phyloP scores from a whole-genome alignment of 2,329 filamentous ascomycete species.

The Colletotrichum cordylinicola region DNA sequence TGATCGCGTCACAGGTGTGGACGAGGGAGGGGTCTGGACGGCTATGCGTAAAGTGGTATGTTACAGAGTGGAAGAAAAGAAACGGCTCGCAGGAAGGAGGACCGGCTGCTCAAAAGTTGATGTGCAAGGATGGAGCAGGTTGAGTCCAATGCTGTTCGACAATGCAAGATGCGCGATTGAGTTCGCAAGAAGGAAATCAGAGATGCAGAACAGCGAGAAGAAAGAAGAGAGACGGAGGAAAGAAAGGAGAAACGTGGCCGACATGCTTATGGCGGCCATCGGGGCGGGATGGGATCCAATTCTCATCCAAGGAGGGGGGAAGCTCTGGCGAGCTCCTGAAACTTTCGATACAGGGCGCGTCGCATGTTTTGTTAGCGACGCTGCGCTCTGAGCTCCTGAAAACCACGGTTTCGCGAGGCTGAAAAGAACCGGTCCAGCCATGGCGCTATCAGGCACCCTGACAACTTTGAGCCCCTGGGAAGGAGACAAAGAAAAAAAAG shows the following conservation, averaged over 20 bases:
- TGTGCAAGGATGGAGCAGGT: slow-evolving; percentile 8
- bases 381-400: slow-evolving; percentile 5
- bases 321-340: slow-evolving; percentile 15
- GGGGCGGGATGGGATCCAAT: not conserved
- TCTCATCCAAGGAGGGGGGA: not conserved
- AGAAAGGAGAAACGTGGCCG: not conserved
- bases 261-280: slow-evolving; percentile 6
- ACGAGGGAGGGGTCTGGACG: not conserved
- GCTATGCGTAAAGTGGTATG: not conserved
- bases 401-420: slow-evolving; percentile 2
- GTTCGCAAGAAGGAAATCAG: not conserved
- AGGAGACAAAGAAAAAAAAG: not conserved
- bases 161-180: slow-evolving; percentile 4
- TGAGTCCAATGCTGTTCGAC: not conserved
- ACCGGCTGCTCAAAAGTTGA: not conserved
- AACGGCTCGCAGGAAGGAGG: not conserved
- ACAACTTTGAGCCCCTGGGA: not conserved
- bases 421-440: not conserved
- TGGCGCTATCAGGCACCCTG: not conserved
- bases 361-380: slow-evolving; percentile 26
- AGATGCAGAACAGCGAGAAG: not conserved
- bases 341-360: slow-evolving; percentile 34
- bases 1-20: not conserved
- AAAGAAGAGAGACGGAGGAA: not conserved
- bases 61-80: not conserved